phyloP scores from a whole-genome alignment of 129 eudicot species.

The Solidago caesia region DNA sequence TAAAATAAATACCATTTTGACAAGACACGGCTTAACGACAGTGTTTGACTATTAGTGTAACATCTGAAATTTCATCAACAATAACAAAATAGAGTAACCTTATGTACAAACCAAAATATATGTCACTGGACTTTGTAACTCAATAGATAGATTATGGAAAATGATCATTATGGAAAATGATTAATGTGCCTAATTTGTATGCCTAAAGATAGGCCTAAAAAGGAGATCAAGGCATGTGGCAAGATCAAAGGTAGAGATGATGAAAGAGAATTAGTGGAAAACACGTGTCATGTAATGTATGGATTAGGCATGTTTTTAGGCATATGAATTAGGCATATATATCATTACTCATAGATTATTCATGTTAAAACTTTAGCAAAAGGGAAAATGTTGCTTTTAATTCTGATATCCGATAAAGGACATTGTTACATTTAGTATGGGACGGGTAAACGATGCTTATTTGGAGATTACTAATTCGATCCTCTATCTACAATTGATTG shows the following conservation, averaged over 20 bases:
- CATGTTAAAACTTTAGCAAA: constrained; percentile 8
- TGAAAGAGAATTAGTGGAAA: too few relatives aligned
- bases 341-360: constrained; percentile 14
- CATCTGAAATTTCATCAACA: background rate
- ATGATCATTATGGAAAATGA: too few relatives aligned
- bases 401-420: background rate
- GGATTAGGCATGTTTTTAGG: too few relatives aligned
- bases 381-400: background rate
- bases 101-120: background rate
- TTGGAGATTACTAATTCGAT: background rate
- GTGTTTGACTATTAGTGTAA: constrained; percentile 1
- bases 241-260: too few relatives aligned
- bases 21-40: background rate
- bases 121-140: constrained; percentile 6
- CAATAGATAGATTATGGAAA: constrained; percentile 1
- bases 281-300: too few relatives aligned
- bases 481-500: background rate
- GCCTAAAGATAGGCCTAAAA: too few relatives aligned
- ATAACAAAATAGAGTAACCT: constrained; percentile 15
- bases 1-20: constrained; percentile 5
- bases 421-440: background rate
- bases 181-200: too few relatives aligned
- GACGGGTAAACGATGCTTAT: background rate
- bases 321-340: too few relatives aligned
- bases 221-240: too few relatives aligned